Base-by-base conservation (phyloP, 768 basidiomycete genomes). In the Cystoderma amianthinum region DNA sequence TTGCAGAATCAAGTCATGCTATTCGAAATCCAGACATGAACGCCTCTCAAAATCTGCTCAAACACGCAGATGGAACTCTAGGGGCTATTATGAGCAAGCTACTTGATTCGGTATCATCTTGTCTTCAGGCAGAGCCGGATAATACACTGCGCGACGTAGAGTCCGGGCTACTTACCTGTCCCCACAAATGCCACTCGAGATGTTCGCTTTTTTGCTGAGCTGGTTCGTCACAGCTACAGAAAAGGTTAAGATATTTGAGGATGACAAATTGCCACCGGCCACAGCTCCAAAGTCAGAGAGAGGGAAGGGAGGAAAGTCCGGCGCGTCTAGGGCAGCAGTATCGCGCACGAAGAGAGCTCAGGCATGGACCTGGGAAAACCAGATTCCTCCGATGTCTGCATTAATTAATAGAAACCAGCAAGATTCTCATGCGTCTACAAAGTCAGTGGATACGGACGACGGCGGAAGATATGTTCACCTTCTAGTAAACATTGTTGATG, bases 401-500 rank as follows among this genome's bases (percentile, higher is more conserved):
- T 57, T 90, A n/a, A n/a, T n/a, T n/a, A n/a, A n/a, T n/a, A n/a
- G n/a, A n/a, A 21, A 82, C 96, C 51, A 67, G 76, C 56, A 87
- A 82, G 48, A 78, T 86, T 5, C 70, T 97, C 28, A 63, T 71
- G 43, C 62, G 60, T 32, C 59, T 82, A 10, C 65, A 67, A 53
- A 72, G 85, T 1, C 80, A 88, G 53, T 71, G 93, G 32, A 81
- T 99, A 48, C 98, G 95, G 95, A 80, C 83, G 37, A 89, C 87
- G 5, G 85, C 81, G 4, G 80, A 80, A 0, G 94, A 97, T n/a
- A n/a, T n/a, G n/a, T n/a, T n/a, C n/a, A n/a, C n/a, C n/a, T n/a
- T n/a, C n/a, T n/a, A n/a, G n/a, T n/a, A n/a, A n/a, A n/a, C n/a
- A n/a, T n/a, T n/a, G n/a, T n/a, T n/a, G n/a, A n/a, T n/a, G n/a